Evolutionary conservation across 179 eudicot genomes (phyloP), one percentile per base, ranked within the genome.

Genomic region (Corrigiola litoralis): DNA sequence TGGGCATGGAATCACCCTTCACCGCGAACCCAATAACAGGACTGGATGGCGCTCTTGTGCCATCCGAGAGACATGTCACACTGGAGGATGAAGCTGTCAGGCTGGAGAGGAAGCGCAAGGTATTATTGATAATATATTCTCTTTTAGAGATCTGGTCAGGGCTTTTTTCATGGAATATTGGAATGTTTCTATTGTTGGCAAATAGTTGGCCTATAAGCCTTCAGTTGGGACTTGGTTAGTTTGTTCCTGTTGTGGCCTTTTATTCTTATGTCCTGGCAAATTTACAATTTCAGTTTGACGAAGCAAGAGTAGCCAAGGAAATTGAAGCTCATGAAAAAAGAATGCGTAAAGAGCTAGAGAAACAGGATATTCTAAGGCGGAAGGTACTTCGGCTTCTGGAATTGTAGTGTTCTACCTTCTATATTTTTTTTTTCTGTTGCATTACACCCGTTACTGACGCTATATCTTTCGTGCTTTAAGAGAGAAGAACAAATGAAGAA

Each of bases 401-500:
- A 23, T 29, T 47, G 6, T 25, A 53, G 50, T 60, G 48, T 45
- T 28, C 4, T 5, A 49, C 2, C 10, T 1, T 24, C 33, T 34
- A 2, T 25, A 4, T 38, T 37, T 25, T 31, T n/a, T 14, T 8
- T 6, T 38, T 51, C 31, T 32, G 27, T 8, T 42, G 58, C 67
- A 50, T 63, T 64, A 21, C 48, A 16, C 38, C 46, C 44, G 67
- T 67, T 23, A 59, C 52, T 77, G 32, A 75, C 77, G 27, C 27
- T 29, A 45, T 68, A 21, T 50, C 6, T 73, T 51, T 55, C 61
- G 68, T 62, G 51, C 71, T 62, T 73, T 5, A 50, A 92, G 96
- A 87, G 92, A 77, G 98, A 92, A 73, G 96, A 89, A 56, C 90
- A 89, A 80, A 84, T 87, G 83, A 84, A 68, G 77, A 92, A 85